Evolutionary conservation across 371 early-diverging fungal genomes (phyloP).

Genomic region (Amoeboaphelidium occidentale): DNA sequence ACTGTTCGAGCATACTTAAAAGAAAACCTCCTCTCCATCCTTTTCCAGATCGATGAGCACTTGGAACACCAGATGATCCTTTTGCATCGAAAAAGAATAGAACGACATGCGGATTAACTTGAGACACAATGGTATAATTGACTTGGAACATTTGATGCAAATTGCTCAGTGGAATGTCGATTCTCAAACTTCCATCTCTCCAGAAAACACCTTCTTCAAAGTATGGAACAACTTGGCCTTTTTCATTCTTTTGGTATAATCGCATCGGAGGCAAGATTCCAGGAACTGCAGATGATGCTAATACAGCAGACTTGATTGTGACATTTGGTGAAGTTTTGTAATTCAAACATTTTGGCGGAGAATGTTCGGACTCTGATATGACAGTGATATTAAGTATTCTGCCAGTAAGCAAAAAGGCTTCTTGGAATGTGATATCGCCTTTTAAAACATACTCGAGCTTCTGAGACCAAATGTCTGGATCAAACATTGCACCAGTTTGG

Average conservation of each 20-base stretch:
- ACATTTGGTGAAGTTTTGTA: slow-evolving; percentile 74
- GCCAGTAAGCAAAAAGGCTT: slow-evolving; percentile 68
- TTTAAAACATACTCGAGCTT: slow-evolving; percentile 7
- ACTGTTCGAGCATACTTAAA: slow-evolving; percentile 43
- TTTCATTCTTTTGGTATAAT: slow-evolving; percentile 39
- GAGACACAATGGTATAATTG: slow-evolving; percentile 65
- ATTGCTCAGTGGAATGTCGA: slow-evolving; percentile 44
- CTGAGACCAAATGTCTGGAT: slow-evolving; percentile 8
- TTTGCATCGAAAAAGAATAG: slow-evolving; percentile 47
- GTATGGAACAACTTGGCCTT: slow-evolving; percentile 41
- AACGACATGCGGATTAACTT: slow-evolving; percentile 70
- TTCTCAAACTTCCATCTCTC: slow-evolving; percentile 65
- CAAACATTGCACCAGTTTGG: slow-evolving; percentile 16
- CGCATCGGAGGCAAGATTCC: slow-evolving; percentile 55
- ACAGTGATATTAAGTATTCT: slow-evolving; percentile 64
- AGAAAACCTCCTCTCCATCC: slow-evolving; percentile 71
- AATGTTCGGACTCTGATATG: slow-evolving; percentile 45
- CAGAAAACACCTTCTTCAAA: slow-evolving; percentile 41
- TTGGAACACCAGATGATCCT: slow-evolving; percentile 47
- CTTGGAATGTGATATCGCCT: slow-evolving; percentile 17
- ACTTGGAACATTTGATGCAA: slow-evolving; percentile 56
- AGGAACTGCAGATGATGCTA: slow-evolving; percentile 47
- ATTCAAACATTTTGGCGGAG: slow-evolving; percentile 55
- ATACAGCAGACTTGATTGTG: slow-evolving; percentile 57
- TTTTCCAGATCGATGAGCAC: slow-evolving; percentile 18